Evolutionary conservation across 805 yeast species (phyloP).

Genomic region (Deakozyma indianensis): DNA sequence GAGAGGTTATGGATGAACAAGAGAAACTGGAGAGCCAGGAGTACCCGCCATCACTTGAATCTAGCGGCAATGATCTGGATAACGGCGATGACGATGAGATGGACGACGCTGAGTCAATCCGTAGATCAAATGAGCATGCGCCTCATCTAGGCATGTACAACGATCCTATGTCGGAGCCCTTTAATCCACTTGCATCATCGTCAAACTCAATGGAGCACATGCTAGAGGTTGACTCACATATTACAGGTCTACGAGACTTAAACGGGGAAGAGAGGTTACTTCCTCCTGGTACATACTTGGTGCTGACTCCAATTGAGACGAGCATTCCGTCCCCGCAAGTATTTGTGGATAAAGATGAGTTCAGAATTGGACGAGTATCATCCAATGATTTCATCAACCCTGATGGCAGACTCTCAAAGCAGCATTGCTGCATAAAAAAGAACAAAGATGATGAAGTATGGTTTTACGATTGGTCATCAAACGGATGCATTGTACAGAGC

Average conservation of each 20-base stretch:
- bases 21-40: conserved; percentile 9
- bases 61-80: not conserved
- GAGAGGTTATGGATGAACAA: conserved; percentile 15
- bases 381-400: conserved; percentile 36
- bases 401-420: conserved; percentile 70
- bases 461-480: conserved; percentile 69
- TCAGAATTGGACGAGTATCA: conserved; percentile 58
- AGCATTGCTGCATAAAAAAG: conserved; percentile 56
- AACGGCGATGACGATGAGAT: conserved; percentile 10
- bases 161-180: conserved; percentile 1
- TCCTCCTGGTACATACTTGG: conserved; percentile 51
- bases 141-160: conserved; percentile 1
- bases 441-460: conserved; percentile 49
- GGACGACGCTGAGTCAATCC: conserved; percentile 6
- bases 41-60: not conserved
- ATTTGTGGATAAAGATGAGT: conserved; percentile 50
- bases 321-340: conserved; percentile 36
- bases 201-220: conserved; percentile 5
- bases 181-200: not conserved
- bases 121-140: conserved; percentile 1
- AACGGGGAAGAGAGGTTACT: conserved; percentile 10
- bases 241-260: conserved; percentile 18
- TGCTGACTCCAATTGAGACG: conserved; percentile 36
- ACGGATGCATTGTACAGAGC: conserved; percentile 56
- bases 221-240: conserved; percentile 19